A percentile compares a stretch with the other conserved stretches of the same genome.
Conservation (phyloP, 495 filamentous ascomycete genomes). For the Hypoxylon cercidicola region DNA sequence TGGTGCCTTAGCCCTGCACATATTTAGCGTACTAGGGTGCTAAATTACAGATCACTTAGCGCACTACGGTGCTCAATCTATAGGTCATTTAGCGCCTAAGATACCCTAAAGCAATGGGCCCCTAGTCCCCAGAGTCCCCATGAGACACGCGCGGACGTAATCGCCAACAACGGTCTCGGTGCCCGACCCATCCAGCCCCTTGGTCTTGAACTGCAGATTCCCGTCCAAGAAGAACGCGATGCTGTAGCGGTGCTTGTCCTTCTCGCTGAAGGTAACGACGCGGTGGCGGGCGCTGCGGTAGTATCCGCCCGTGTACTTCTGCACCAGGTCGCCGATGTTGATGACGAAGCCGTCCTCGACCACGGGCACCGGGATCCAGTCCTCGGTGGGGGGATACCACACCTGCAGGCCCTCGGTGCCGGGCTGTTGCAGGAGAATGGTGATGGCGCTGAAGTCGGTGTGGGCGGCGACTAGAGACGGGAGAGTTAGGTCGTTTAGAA, state of each 20-base stretch:
- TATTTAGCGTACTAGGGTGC: too few species aligned
- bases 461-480: conserved; percentile 30
- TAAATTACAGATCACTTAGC: too few species aligned
- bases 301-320: conserved; percentile 48
- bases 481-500: background rate
- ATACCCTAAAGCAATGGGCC: conserved; percentile 5
- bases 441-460: conserved; percentile 49
- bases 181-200: conserved; percentile 6
- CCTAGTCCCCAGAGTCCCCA: conserved; percentile 16
- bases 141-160: conserved; percentile 9
- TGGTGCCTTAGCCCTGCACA: too few species aligned
- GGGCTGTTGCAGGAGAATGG: conserved; percentile 54
- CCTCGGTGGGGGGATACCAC: conserved; percentile 42
- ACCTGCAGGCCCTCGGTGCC: conserved; percentile 54
- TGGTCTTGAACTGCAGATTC: conserved; percentile 9
- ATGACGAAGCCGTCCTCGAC: conserved; percentile 51
- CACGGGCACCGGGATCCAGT: conserved; percentile 50
- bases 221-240: conserved; percentile 14
- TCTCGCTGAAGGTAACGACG: conserved; percentile 47
- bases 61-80: too few species aligned
- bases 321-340: conserved; percentile 56
- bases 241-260: conserved; percentile 40
- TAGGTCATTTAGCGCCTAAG: too few species aligned
- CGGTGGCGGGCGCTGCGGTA: conserved; percentile 54
- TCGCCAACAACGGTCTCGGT: conserved; percentile 13